These are phyloP conservation scores for Fomitopsis palustris DNA, from an alignment of 1,284 basidiomycete genomes.

Conservation along the genomic window DNA sequence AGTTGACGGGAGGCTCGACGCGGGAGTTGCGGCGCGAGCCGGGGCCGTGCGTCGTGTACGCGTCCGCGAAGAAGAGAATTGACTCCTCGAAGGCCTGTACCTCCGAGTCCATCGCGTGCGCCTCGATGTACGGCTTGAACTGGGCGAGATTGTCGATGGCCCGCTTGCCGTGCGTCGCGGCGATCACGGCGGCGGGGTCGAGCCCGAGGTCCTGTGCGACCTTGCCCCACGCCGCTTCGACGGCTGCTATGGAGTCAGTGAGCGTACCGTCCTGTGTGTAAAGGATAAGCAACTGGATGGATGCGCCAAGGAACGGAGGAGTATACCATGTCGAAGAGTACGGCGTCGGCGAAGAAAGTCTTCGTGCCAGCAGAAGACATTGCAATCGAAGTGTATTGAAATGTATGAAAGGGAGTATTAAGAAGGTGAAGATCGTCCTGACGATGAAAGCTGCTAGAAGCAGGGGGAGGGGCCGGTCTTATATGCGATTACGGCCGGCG, in stretches of 20 bases:
- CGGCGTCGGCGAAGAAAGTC: constrained; percentile 54
- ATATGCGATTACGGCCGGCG: not conserved
- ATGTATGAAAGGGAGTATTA: not conserved
- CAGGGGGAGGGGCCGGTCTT: not conserved
- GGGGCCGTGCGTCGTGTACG: constrained; percentile 46
- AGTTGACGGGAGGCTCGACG: constrained; percentile 14
- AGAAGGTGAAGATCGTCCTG: not conserved
- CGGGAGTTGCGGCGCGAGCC: constrained; percentile 32
- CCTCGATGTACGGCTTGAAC: constrained; percentile 39
- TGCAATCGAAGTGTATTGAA: not conserved
- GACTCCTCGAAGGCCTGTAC: constrained; percentile 67
- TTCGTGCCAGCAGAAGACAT: constrained; percentile 24
- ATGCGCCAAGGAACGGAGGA: not conserved
- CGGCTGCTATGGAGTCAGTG: constrained; percentile 73
- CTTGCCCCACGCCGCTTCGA: constrained; percentile 77
- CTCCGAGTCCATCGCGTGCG: constrained; percentile 64
- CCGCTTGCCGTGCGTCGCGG: constrained; percentile 74
- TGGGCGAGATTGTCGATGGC: constrained; percentile 48
- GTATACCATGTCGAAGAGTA: constrained; percentile 72
- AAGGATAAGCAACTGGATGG: not conserved
- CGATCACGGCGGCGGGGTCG: constrained; percentile 62
- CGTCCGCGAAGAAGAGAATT: constrained; percentile 73
- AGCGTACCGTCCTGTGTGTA: constrained; percentile 61
- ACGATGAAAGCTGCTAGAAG: not conserved
- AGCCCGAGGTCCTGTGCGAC: constrained; percentile 68